These are phyloP conservation scores for Trichoderma cornu-damae DNA, from an alignment of 2,329 filamentous ascomycete species.

Conservation along the genomic window DNA sequence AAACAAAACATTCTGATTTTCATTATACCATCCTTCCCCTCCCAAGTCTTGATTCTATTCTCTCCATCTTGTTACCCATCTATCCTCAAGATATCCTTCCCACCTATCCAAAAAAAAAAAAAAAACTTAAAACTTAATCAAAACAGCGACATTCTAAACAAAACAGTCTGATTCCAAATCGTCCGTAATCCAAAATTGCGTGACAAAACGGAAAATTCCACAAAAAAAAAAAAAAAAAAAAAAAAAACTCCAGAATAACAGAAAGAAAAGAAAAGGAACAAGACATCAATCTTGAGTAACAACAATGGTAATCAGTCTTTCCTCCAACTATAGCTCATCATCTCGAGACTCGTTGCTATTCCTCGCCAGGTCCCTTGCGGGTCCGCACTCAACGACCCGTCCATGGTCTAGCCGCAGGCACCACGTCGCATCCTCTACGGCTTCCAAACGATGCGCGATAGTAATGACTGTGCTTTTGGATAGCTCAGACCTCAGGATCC, in stretches of 20 bases:
- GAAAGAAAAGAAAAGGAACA: too few relatives aligned
- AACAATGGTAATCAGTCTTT: too few relatives aligned
- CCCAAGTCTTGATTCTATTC: too few relatives aligned
- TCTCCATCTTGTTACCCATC: too few relatives aligned
- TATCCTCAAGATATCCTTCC: background rate
- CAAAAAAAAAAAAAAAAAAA: background rate
- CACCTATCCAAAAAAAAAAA: background rate
- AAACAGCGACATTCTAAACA: background rate
- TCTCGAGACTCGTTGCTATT: background rate
- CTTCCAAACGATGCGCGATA: slow-evolving; percentile 61
- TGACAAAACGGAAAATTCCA: background rate
- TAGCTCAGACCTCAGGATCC: slow-evolving; percentile 52
- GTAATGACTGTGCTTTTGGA: slow-evolving; percentile 56
- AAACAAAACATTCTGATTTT: too few relatives aligned
- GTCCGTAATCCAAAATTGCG: background rate
- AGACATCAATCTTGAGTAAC: too few relatives aligned
- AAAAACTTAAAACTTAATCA: too few relatives aligned
- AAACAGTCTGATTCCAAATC: background rate
- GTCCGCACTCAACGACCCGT: slow-evolving; percentile 46
- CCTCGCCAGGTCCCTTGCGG: slow-evolving; percentile 25
- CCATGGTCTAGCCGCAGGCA: slow-evolving; percentile 51
- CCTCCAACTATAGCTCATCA: background rate
- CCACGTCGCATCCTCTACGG: slow-evolving; percentile 54
- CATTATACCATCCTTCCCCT: too few relatives aligned
- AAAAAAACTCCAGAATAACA: background rate